A percentile compares a stretch with the other conserved stretches of the same genome.
Evolutionary conservation across 169 alveolate species (phyloP).

Genomic region (Pseudocohnilembus persalinus): DNA sequence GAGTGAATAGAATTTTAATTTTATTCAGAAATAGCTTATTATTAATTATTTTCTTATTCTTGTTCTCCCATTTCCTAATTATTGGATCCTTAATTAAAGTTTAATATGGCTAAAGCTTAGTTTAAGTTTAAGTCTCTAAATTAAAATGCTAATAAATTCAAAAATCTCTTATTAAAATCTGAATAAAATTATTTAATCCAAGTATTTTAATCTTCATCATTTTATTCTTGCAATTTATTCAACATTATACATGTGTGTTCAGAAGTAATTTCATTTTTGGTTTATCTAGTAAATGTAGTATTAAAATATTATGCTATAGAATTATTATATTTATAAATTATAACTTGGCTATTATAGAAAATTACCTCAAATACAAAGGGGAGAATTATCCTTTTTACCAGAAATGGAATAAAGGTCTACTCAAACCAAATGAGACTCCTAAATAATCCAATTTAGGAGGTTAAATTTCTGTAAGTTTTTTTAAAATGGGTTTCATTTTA

Average conservation of each 20-base stretch:
- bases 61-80: conserved; percentile 21
- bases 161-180: conserved; percentile 71
- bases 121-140: conserved; percentile 44
- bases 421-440: conserved; percentile 98
- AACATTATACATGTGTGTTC: conserved; percentile 95
- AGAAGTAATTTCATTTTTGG: conserved; percentile 97
- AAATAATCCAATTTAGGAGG: conserved; percentile 92
- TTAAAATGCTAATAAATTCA: conserved; percentile 50
- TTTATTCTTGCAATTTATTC: conserved; percentile 78
- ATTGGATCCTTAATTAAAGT: not conserved
- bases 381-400: conserved; percentile 93
- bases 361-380: conserved; percentile 87
- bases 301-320: not conserved
- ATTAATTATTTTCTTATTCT: conserved; percentile 35
- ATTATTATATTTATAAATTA: not conserved
- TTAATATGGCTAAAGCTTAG: conserved; percentile 42
- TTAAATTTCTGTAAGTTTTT: conserved; percentile 79
- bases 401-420: conserved; percentile 90
- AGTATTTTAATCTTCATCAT: conserved; percentile 37
- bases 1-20: not conserved
- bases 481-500: conserved; percentile 77
- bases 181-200: conserved; percentile 46
- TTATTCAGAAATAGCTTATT: conserved; percentile 18
- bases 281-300: conserved; percentile 75
- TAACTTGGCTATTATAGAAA: too few relatives aligned